phyloP scores from a whole-genome alignment of 1,284 basidiomycete species.

The Austroboletus novae-zelandiae region DNA sequence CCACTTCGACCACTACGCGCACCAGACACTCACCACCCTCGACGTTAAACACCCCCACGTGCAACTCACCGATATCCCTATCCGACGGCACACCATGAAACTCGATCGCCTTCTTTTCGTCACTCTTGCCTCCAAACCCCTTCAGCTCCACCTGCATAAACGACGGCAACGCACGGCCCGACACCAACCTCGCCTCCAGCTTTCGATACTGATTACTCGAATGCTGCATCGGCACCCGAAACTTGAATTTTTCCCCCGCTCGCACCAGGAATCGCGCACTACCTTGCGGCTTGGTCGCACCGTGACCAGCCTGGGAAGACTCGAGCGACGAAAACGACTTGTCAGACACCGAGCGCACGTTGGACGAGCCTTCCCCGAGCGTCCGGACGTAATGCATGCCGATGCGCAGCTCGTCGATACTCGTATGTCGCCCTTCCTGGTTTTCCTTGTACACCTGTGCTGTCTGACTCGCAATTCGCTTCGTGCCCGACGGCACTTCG shows the following conservation, averaged over 20 bases:
- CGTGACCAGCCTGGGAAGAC: slow-evolving; percentile 45
- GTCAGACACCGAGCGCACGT: slow-evolving; percentile 41
- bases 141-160: slow-evolving; percentile 57
- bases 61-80: slow-evolving; percentile 53
- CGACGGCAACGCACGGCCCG: slow-evolving; percentile 53
- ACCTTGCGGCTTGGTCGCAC: slow-evolving; percentile 23
- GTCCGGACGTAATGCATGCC: slow-evolving; percentile 69
- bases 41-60: slow-evolving; percentile 54
- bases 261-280: slow-evolving; percentile 47
- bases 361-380: slow-evolving; percentile 54
- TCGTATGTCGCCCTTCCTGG: slow-evolving; percentile 33
- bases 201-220: slow-evolving; percentile 24
- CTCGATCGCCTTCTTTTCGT: slow-evolving; percentile 49
- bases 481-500: slow-evolving; percentile 27
- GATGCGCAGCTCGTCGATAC: slow-evolving; percentile 58
- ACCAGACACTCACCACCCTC: slow-evolving; percentile 52
- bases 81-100: slow-evolving; percentile 53
- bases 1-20: slow-evolving; percentile 56
- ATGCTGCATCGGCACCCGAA: slow-evolving; percentile 45
- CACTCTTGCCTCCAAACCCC: slow-evolving; percentile 31
- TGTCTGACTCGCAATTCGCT: slow-evolving; percentile 61
- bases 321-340: slow-evolving; percentile 60
- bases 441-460: slow-evolving; percentile 52
- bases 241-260: slow-evolving; percentile 59
- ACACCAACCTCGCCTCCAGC: slow-evolving; percentile 49